A percentile compares a stretch with the other conserved stretches of the same genome.
Evolutionary conservation across 148 eudicot species (phyloP).

Genomic region (Suaeda aralocaspica): DNA sequence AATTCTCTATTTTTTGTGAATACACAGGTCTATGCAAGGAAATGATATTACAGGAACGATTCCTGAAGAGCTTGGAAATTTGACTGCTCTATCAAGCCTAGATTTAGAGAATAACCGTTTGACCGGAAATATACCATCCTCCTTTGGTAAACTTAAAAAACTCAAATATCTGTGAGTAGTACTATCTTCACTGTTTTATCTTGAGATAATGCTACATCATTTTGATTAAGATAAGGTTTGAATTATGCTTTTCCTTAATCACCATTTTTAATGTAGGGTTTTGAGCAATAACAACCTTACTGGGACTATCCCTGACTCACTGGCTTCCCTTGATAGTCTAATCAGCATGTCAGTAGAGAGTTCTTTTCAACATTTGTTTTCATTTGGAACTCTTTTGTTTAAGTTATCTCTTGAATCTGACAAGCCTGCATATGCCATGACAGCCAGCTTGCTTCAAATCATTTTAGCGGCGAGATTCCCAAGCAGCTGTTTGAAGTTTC

Average conservation of each 20-base stretch:
- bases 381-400: not conserved
- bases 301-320: conserved; percentile 74
- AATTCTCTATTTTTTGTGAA: too few species aligned
- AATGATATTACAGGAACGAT: conserved; percentile 72
- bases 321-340: conserved; percentile 58
- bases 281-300: conserved; percentile 70
- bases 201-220: not conserved
- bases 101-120: conserved; percentile 67
- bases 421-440: conserved; percentile 24
- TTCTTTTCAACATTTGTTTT: not conserved
- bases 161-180: conserved; percentile 77
- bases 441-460: conserved; percentile 83
- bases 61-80: conserved; percentile 66
- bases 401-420: conserved; percentile 13
- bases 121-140: conserved; percentile 78
- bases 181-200: conserved; percentile 20
- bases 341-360: conserved; percentile 42
- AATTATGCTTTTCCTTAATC: conserved; percentile 11
- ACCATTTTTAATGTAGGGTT: conserved; percentile 43
- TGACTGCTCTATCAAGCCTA: conserved; percentile 65
- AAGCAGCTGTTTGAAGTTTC: conserved; percentile 51
- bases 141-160: conserved; percentile 65
- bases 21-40: conserved; percentile 63
- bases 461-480: conserved; percentile 72
- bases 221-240: not conserved